Evolutionary conservation across 805 yeast species (phyloP).

Genomic region (Wickerhamiella vanderwaltii): DNA sequence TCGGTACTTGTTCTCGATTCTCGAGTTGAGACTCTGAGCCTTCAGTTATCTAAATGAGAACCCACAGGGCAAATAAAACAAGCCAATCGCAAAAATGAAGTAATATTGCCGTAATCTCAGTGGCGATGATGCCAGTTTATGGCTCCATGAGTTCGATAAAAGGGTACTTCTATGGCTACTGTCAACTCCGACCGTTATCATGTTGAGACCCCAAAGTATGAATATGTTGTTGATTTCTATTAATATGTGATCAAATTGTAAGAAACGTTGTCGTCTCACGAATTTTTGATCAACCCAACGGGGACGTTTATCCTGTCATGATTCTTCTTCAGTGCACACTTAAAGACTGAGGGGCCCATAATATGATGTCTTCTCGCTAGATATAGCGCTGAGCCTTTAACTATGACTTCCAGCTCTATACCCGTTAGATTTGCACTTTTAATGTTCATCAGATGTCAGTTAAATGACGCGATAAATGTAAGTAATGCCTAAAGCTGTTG

Average conservation of each 20-base stretch:
- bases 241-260: constrained; percentile 46
- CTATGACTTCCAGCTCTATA: too few relatives aligned
- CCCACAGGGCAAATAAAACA: constrained; percentile 32
- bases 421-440: too few relatives aligned
- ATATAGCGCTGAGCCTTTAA: too few relatives aligned
- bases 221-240: constrained; percentile 57
- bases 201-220: constrained; percentile 21
- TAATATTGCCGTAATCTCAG: constrained; percentile 61
- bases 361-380: too few relatives aligned
- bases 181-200: constrained; percentile 59
- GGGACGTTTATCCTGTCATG: constrained; percentile 68
- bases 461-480: too few relatives aligned
- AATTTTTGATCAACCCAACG: constrained; percentile 50
- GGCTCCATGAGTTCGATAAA: constrained; percentile 90
- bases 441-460: too few relatives aligned
- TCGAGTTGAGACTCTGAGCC: too few relatives aligned
- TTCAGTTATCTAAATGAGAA: too few relatives aligned
- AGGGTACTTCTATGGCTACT: constrained; percentile 84
- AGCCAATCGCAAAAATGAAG: constrained; percentile 45
- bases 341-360: too few relatives aligned
- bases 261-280: constrained; percentile 50
- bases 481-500: too few relatives aligned
- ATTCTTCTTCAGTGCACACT: too few relatives aligned
- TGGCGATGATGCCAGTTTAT: constrained; percentile 54
- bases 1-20: too few relatives aligned